phyloP scores from a whole-genome alignment of 192 early-diverging fungal species.

The Entophlyctis helioformis region DNA sequence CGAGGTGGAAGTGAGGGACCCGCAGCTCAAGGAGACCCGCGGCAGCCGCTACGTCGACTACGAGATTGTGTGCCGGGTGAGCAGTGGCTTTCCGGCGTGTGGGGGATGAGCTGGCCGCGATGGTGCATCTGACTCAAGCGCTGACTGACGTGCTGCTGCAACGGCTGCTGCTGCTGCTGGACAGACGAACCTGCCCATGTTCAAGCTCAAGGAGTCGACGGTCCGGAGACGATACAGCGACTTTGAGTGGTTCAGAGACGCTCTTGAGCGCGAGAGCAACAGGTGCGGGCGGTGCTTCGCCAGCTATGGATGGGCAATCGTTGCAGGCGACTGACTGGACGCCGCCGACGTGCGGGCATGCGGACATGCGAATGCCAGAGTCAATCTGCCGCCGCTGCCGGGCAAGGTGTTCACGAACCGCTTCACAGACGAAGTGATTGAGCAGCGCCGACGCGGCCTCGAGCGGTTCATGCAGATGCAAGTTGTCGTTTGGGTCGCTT shows the following conservation, averaged over 20 bases:
- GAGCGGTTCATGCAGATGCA: constrained; percentile 95
- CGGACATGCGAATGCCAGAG: constrained; percentile 25
- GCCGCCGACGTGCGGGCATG: neutral
- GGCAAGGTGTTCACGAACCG: constrained; percentile 95
- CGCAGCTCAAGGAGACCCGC: constrained; percentile 69
- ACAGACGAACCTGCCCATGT: constrained; percentile 92
- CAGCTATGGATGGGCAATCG: neutral
- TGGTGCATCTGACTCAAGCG: neutral
- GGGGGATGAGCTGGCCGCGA: too few species aligned
- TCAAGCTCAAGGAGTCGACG: constrained; percentile 70
- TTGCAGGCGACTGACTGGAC: too few species aligned
- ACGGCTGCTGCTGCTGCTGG: neutral
- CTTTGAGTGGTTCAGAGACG: constrained; percentile 98
- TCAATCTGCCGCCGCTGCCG: constrained; percentile 91
- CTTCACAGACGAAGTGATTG: constrained; percentile 93
- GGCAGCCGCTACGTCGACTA: constrained; percentile 90
- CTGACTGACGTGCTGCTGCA: neutral
- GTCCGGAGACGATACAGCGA: constrained; percentile 93
- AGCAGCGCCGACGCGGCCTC: constrained; percentile 74
- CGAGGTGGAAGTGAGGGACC: constrained; percentile 87
- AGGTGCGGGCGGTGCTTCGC: constrained; percentile 9
- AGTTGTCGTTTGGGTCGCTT: too few species aligned
- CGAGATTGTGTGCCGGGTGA: constrained; percentile 84
- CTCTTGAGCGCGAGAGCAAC: constrained; percentile 78
- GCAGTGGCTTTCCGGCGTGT: too few species aligned